Conservation (phyloP, 2,329 filamentous ascomycete species). For the Phaeosphaeriaceae sp. region DNA sequence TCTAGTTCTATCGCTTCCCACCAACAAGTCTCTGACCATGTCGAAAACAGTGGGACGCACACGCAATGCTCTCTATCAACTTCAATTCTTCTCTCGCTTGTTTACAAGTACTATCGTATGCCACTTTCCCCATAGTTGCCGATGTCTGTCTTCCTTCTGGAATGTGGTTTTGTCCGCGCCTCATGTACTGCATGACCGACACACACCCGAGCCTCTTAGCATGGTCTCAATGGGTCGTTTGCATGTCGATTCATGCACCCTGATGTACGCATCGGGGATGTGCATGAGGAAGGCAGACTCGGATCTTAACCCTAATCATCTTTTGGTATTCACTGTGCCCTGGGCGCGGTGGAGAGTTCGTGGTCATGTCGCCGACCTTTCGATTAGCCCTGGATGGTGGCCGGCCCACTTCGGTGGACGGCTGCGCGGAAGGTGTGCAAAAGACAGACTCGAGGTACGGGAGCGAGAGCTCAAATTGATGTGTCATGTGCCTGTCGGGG, state of each 20-base stretch:
- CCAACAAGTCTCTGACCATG: constrained; percentile 35
- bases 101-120: constrained; percentile 59
- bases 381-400: constrained; percentile 60
- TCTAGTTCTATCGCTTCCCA: constrained; percentile 9
- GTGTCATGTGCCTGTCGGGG: constrained; percentile 75
- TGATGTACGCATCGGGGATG: constrained; percentile 39
- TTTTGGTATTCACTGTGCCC: constrained; percentile 66
- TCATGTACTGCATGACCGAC: constrained; percentile 49
- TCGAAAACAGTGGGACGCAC: constrained; percentile 30
- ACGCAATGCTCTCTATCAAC: constrained; percentile 27
- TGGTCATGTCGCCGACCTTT: constrained; percentile 69
- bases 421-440: constrained; percentile 35
- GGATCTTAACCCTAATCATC: constrained; percentile 97
- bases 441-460: constrained; percentile 55
- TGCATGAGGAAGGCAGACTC: constrained; percentile 67
- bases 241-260: constrained; percentile 45
- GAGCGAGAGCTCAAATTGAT: constrained; percentile 58
- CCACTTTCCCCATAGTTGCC: constrained; percentile 82
- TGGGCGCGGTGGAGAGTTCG: constrained; percentile 52
- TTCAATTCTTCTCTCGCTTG: constrained; percentile 43
- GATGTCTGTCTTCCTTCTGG: constrained; percentile 69
- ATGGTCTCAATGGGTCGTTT: constrained; percentile 60
- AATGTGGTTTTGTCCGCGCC: constrained; percentile 60
- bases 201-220: constrained; percentile 67
- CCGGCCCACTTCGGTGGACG: constrained; percentile 21